These are phyloP conservation scores for Macrocybe gigantea DNA, from an alignment of 768 basidiomycete genomes.

Conservation along the genomic window DNA sequence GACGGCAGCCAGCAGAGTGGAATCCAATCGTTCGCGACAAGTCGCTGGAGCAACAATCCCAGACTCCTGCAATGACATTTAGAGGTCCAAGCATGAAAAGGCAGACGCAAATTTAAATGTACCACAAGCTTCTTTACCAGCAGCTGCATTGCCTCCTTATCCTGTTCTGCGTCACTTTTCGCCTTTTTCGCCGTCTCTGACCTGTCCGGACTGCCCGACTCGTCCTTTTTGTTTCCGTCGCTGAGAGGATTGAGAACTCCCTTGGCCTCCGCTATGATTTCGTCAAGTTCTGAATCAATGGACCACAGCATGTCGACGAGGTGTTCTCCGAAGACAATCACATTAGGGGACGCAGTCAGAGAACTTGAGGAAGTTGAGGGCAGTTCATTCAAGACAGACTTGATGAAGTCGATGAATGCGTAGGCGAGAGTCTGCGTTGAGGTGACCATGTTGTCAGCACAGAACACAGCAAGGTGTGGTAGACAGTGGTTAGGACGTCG, in stretches of 20 bases:
- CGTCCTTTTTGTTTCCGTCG: neutral
- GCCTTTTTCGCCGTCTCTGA: conserved; percentile 33
- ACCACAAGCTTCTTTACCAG: conserved; percentile 63
- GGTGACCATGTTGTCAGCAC: conserved; percentile 53
- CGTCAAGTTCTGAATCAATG: conserved; percentile 72
- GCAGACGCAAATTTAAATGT: neutral
- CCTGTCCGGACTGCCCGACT: neutral
- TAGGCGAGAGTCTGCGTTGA: conserved; percentile 37
- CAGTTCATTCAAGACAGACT: conserved; percentile 50
- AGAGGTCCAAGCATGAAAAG: neutral
- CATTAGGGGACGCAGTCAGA: conserved; percentile 39
- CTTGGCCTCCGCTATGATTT: conserved; percentile 54
- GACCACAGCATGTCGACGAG: conserved; percentile 83
- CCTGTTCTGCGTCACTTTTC: conserved; percentile 51
- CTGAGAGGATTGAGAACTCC: conserved; percentile 20
- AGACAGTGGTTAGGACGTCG: conserved; percentile 59
- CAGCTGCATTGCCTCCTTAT: conserved; percentile 53
- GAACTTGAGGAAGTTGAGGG: conserved; percentile 69
- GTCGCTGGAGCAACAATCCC: conserved; percentile 52
- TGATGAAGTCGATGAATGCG: conserved; percentile 59
- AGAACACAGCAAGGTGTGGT: conserved; percentile 62
- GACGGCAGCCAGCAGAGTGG: conserved; percentile 52
- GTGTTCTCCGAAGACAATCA: conserved; percentile 53
- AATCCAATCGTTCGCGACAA: conserved; percentile 74
- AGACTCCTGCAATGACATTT: conserved; percentile 35